Percentiles rank a stretch among this genome's conserved stretches.
These are phyloP conservation scores for Sedum album DNA, from an alignment of 164 flowering plant species.

Conservation along the genomic window DNA sequence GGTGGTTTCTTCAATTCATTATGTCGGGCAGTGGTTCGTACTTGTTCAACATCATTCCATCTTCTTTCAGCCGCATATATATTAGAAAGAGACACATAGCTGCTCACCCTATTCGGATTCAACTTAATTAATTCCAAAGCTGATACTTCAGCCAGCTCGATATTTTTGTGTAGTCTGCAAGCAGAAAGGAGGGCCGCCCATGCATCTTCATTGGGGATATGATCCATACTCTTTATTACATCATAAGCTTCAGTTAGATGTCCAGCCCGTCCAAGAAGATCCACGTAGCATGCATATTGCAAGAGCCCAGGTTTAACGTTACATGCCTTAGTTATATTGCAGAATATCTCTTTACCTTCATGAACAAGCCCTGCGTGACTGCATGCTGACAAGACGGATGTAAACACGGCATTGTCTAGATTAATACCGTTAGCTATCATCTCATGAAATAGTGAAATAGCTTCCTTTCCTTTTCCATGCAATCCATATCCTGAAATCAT, in stretches of 20 bases:
- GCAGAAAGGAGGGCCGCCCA: constrained; percentile 44
- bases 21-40: constrained; percentile 25
- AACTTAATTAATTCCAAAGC: constrained; percentile 25
- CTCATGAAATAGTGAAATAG: constrained; percentile 22
- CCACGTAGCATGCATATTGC: constrained; percentile 39
- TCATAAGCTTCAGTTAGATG: constrained; percentile 33
- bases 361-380: constrained; percentile 42
- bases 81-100: constrained; percentile 35
- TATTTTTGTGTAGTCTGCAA: constrained; percentile 31
- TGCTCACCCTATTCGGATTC: constrained; percentile 24
- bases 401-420: constrained; percentile 38
- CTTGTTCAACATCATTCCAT: constrained; percentile 40
- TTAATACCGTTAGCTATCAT: constrained; percentile 21
- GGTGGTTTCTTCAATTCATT: constrained; percentile 28
- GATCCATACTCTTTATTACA: constrained; percentile 25
- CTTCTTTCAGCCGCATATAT: constrained; percentile 31
- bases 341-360: constrained; percentile 30
- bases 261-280: constrained; percentile 47
- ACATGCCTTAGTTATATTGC: constrained; percentile 21
- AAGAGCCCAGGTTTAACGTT: constrained; percentile 22
- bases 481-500: constrained; percentile 36
- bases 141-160: constrained; percentile 31
- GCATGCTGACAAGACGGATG: constrained; percentile 43
- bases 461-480: constrained; percentile 36
- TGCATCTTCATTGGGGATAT: constrained; percentile 26